Evolutionary conservation across 2,329 filamentous ascomycete genomes (phyloP).

Genomic region (Dendryphion nanum): DNA sequence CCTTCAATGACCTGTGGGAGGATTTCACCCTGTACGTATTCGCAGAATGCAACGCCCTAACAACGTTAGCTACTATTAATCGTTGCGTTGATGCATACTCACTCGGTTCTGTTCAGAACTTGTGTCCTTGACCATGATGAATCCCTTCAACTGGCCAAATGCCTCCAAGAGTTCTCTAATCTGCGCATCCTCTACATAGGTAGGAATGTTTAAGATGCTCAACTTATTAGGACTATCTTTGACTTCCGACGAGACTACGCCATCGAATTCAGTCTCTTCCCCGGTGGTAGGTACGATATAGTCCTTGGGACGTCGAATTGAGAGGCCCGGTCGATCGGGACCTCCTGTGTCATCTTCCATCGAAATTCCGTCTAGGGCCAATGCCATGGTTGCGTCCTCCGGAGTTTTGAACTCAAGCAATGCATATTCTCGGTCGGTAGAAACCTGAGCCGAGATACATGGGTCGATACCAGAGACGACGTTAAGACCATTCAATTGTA

Average conservation of each 20-base stretch:
- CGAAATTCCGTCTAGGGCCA: constrained; percentile 83
- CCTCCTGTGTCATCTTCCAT: constrained; percentile 67
- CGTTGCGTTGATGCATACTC: too few relatives aligned
- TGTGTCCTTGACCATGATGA: constrained; percentile 83
- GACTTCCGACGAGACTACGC: constrained; percentile 75
- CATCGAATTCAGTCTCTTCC: constrained; percentile 71
- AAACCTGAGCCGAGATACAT: constrained; percentile 79
- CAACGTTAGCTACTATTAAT: constrained; percentile 15
- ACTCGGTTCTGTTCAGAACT: constrained; percentile 84
- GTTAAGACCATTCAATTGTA: constrained; percentile 95
- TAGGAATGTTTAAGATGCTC: constrained; percentile 83
- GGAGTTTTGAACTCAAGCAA: constrained; percentile 87
- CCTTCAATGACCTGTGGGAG: constrained; percentile 88
- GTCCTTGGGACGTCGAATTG: constrained; percentile 87
- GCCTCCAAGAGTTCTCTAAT: constrained; percentile 85
- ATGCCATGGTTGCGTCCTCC: constrained; percentile 83
- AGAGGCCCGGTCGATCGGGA: constrained; percentile 57
- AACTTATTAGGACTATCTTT: constrained; percentile 95
- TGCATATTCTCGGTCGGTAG: constrained; percentile 76
- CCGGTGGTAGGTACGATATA: constrained; percentile 81
- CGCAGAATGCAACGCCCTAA: constrained; percentile 93
- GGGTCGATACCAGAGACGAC: constrained; percentile 81
- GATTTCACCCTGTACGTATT: constrained; percentile 75
- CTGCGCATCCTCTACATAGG: constrained; percentile 86
- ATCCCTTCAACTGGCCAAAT: constrained; percentile 91